phyloP scores from a whole-genome alignment of 208 protist genomes.

The Chromosphaera perkinsii region DNA sequence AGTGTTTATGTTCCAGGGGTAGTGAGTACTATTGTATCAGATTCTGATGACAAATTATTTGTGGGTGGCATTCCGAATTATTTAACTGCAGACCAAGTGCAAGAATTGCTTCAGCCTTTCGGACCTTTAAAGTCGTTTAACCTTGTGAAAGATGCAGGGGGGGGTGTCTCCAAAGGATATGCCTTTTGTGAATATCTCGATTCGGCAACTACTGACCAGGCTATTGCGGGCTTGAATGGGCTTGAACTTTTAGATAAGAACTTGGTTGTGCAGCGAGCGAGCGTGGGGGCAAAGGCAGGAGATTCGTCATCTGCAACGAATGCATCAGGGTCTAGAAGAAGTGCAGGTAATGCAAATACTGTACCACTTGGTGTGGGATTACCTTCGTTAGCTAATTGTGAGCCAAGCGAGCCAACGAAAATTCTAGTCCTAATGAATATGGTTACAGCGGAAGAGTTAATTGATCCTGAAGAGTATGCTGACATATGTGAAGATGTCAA shows the following conservation, averaged over 20 bases:
- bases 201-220: constrained; percentile 2
- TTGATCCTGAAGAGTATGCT: constrained; percentile 24
- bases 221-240: constrained; percentile 12
- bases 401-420: constrained; percentile 7
- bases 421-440: constrained; percentile 31
- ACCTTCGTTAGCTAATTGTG: background rate
- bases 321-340: background rate
- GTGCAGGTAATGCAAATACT: background rate
- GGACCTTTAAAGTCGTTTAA: constrained; percentile 9
- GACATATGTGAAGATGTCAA: constrained; percentile 32
- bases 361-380: background rate
- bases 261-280: constrained; percentile 15
- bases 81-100: constrained; percentile 7
- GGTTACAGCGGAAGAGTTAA: constrained; percentile 12
- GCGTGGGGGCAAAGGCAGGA: background rate
- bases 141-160: background rate
- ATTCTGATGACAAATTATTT: constrained; percentile 9
- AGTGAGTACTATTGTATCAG: background rate
- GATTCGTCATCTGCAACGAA: background rate
- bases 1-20: background rate
- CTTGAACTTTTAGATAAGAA: constrained; percentile 10
- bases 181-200: constrained; percentile 19
- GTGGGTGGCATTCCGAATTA: constrained; percentile 11
- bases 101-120: constrained; percentile 15
- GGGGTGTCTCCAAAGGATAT: constrained; percentile 5